Base-by-base conservation (phyloP, 768 basidiomycete species). In the Suillus occidentalis region DNA sequence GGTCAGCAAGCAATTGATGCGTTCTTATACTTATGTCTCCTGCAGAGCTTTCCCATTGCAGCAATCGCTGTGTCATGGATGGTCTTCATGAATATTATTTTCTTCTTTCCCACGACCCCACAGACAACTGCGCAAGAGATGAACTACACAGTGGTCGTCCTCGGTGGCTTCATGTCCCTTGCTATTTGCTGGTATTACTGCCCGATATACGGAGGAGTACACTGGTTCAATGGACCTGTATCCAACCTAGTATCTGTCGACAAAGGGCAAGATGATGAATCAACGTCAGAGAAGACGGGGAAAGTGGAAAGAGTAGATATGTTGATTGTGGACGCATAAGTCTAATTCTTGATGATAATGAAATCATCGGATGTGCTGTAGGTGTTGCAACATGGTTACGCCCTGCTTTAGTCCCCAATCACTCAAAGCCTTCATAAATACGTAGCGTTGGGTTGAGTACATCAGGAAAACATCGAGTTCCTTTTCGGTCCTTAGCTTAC, bases 131-230 rank as follows among this genome's bases (percentile, higher is more conserved):
- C 75, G 1, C 68, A 73, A 10, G 70, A 68, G 31, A 79, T 81
- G 79, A 81, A 81, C 68, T 81, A 80, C 65, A 71, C 75, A 12
- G 66, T 70, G 6, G 74, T 78, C 13, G 77, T 80, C 3, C 70
- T 80, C 14, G 74, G 76, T 8, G 79, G 76, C 6, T 73, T 70
- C 20, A 66, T 80, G 12, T 68, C 69, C 64, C 61, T 73, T 1
- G 78, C 79, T 55, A 76, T 79, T 58, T 13, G 20, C 16, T 62
- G 62, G 62, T 62, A 62, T 67, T 62, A 31, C 31, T 60, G 37
- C 13, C 72, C 73, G 20, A 43, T 66, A 43, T 73, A 74, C 37
- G 75, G 75, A 16, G 75, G 75, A 0, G 67, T 67, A 13, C 53
- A 72, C 31, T 76, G 75, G 74, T 76, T 76, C 64, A 69, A 60